Base-by-base conservation (phyloP, 345 rosid species). In the Gossypium rotundifolium region DNA sequence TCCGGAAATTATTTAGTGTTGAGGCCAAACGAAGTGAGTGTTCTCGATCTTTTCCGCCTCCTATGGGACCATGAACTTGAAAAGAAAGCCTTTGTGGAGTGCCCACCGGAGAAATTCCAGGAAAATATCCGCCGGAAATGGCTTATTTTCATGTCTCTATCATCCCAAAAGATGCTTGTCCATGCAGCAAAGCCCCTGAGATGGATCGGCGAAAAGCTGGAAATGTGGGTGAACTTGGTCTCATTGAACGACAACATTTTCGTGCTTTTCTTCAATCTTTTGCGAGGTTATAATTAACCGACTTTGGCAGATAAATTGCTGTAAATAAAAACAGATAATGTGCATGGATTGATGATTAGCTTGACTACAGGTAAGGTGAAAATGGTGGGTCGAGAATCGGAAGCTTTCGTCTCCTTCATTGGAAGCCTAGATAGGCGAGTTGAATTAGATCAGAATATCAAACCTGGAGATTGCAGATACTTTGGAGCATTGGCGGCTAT, bases 131-230 rank as follows among this genome's bases (percentile, higher is more conserved):
- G 77, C 20, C 74, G 79, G 40, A 76, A 88, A 54, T 89, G 90
- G 93, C 57, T 84, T 60, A 80, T 89, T 22, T 85, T 87, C 82
- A 76, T 81, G 69, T 85, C 93, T 66, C 74, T 87, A 2, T 69
- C 81, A 9, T 7, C 76, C 45, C 89, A 87, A 71, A 85, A 84
- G 75, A 51, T 80, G 23, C 66, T 89, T n/a, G 60, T 84, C 60
- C 53, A 70, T 18, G 13, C 55, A 2, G 82, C 65, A 63, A 73
- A 57, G 17, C 84, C 78, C 33, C 60, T 87, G 72, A 73, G n/a
- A 9, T 11, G n/a, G 18, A 3, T 74, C 2, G 87, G 93, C 6
- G 46, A 78, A 3, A 42, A 48, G 73, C 63, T 87, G 53, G 79
- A 72, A 75, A 76, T 46, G 74, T 76, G 80, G 79, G 81, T 89